These are phyloP conservation scores for Leccinum pachyderme DNA, from an alignment of 1,284 basidiomycete genomes.

Conservation along the genomic window DNA sequence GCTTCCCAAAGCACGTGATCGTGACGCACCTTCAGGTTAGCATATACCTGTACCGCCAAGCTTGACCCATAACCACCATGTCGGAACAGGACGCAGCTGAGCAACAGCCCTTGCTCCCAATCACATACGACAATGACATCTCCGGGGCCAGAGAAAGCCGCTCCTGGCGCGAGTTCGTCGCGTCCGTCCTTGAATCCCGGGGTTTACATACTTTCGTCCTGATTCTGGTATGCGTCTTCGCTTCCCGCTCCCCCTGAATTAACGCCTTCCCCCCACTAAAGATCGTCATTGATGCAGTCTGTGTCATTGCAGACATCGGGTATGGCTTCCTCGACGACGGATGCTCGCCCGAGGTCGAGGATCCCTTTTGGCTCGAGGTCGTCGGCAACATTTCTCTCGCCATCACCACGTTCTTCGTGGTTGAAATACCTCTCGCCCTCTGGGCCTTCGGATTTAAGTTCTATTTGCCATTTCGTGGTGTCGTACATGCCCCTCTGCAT, in stretches of 20 bases:
- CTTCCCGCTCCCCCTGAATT: constrained; percentile 12
- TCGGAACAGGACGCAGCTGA: constrained; percentile 44
- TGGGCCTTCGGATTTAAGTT: constrained; percentile 60
- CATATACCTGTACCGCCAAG: too few relatives aligned
- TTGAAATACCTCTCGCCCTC: constrained; percentile 69
- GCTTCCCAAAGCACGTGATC: constrained; percentile 27
- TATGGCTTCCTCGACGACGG: constrained; percentile 59
- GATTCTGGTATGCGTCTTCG: constrained; percentile 44
- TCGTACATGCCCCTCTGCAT: constrained; percentile 59
- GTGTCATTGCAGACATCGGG: constrained; percentile 67
- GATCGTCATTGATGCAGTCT: constrained; percentile 63
- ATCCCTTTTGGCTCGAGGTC: constrained; percentile 60
- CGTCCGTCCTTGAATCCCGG: constrained; percentile 51
- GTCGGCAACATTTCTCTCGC: constrained; percentile 60
- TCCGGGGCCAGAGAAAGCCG: constrained; percentile 15
- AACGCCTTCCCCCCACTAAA: constrained; percentile 26
- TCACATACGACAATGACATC: constrained; percentile 25
- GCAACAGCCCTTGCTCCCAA: constrained; percentile 52
- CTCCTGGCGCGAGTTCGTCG: constrained; percentile 40
- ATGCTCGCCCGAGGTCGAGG: constrained; percentile 48
- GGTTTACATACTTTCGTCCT: constrained; percentile 59
- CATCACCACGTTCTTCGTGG: constrained; percentile 69
- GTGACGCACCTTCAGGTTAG: constrained; percentile 11
- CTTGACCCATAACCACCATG: constrained; percentile 33
- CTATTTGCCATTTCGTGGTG: constrained; percentile 55